A percentile compares a stretch with the other conserved stretches of the same genome.
These are phyloP conservation scores for Glycine tomentella DNA, from an alignment of 306 rosid genomes.

Conservation along the genomic window DNA sequence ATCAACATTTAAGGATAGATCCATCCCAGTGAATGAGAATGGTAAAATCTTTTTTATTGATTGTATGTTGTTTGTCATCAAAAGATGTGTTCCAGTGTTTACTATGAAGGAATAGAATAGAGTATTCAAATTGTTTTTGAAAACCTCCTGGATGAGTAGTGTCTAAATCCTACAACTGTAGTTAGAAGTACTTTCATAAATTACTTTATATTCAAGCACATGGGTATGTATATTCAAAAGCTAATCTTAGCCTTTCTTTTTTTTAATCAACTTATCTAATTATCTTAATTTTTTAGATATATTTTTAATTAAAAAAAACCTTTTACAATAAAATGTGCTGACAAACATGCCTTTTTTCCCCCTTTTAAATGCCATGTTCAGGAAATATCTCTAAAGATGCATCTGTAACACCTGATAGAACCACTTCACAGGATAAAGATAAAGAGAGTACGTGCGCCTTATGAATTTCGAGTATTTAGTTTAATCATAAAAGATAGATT, in stretches of 20 bases:
- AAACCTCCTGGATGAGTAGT: slow-evolving; percentile 5
- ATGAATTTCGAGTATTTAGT: slow-evolving; percentile 17
- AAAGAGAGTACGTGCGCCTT: slow-evolving; percentile 55
- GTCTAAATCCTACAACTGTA: not conserved
- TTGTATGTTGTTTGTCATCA: slow-evolving; percentile 7
- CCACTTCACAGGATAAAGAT: slow-evolving; percentile 53
- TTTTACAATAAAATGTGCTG: not conserved
- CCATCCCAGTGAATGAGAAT: slow-evolving; percentile 57
- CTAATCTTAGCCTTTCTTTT: not conserved
- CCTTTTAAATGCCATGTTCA: slow-evolving; percentile 37
- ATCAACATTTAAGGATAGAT: slow-evolving; percentile 59
- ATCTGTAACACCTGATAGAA: slow-evolving; percentile 43
- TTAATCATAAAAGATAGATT: slow-evolving; percentile 11
- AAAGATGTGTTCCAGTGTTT: not conserved
- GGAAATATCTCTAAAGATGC: slow-evolving; percentile 54
- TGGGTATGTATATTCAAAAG: not conserved
- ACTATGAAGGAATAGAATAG: not conserved
- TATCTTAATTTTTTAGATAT: not conserved
- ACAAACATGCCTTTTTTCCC: not conserved
- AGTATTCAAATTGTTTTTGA: slow-evolving; percentile 3
- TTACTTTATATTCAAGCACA: not conserved
- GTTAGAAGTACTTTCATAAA: not conserved
- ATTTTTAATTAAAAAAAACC: not conserved
- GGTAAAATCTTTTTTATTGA: slow-evolving; percentile 59
- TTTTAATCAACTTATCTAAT: not conserved